Base-by-base conservation (phyloP, 495 filamentous ascomycete genomes). In the Cudoniella acicularis region DNA sequence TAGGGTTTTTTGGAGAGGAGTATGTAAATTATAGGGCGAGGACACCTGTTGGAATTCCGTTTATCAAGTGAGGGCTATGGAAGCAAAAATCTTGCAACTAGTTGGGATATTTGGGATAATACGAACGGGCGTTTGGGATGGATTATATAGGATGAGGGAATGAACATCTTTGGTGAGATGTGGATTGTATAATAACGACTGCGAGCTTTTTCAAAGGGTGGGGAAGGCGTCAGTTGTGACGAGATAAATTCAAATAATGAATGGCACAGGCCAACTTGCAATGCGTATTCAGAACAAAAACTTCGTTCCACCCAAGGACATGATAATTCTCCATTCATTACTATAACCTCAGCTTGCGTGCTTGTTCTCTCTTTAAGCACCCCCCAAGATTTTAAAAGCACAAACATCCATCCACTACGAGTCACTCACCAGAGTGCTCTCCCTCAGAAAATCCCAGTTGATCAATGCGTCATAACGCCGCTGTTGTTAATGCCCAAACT, bases 1-100 rank as follows among this genome's bases (percentile, higher is more conserved):
- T 92, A 26, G 69, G 68, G 4, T 98, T 98, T 69, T 98, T 98
- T 68, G 89, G 87, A 0, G 77, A 86, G 3, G 87, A 95, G 20
- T 98, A 98, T 72, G 71, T 83, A 1, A 71, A 79, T 17, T 98
- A 95, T 69, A 79, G 81, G 66, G 77, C 79, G 62, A 72, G 71
- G 51, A 87, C 86, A 41, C 72, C 72, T 57, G 87, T 92, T 20
- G 84, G 88, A 46, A 95, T 98, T 63, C 94, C 92, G 0, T 88
- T 91, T 68, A 82, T 88, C 42, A 53, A 22, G 46, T 58, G 42
- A 50, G 30, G 30, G 30, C 4, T 22, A 42, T 40, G 10, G 22
- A 36, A n/a, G 10, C 18, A 11, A 21, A 8, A 20, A 48, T 21
- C 18, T 11, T 6, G 6, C 9, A 8, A 20, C 11, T 49, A 49